A percentile compares a stretch with the other conserved stretches of the same genome.
phyloP scores from a whole-genome alignment of 495 filamentous ascomycete genomes.

The Penicillium flavigenum region DNA sequence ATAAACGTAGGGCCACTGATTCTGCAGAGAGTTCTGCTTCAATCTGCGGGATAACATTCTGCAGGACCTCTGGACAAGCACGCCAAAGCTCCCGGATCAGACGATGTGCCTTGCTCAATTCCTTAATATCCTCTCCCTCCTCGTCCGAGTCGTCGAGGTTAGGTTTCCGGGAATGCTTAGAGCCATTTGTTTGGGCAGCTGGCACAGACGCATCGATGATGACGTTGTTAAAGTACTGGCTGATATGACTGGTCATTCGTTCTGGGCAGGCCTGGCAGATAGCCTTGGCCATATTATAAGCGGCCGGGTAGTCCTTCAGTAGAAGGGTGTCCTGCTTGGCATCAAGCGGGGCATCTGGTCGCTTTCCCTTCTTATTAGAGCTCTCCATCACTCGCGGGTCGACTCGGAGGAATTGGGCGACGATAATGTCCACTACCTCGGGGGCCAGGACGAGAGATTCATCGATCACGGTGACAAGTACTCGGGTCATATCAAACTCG shows the following conservation, averaged over 20 bases:
- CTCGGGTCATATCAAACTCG: constrained; percentile 83
- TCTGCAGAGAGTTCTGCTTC: constrained; percentile 91
- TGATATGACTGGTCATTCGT: constrained; percentile 89
- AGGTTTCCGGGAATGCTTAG: constrained; percentile 49
- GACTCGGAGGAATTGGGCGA: constrained; percentile 90
- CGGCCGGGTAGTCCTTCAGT: constrained; percentile 80
- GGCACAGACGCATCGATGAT: constrained; percentile 79
- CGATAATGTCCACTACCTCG: constrained; percentile 87
- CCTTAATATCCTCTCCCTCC: constrained; percentile 80
- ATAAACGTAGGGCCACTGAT: constrained; percentile 76
- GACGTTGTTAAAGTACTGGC: constrained; percentile 96
- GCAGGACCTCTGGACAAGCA: constrained; percentile 81
- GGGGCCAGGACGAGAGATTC: constrained; percentile 77
- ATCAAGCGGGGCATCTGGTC: constrained; percentile 57
- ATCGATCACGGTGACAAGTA: constrained; percentile 82
- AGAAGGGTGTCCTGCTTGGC: constrained; percentile 76
- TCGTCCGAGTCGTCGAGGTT: constrained; percentile 72
- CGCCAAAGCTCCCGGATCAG: constrained; percentile 93
- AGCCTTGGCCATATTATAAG: constrained; percentile 93
- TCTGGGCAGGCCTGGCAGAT: constrained; percentile 89
- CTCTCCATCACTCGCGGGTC: constrained; percentile 59
- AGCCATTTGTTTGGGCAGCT: constrained; percentile 33
- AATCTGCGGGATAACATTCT: constrained; percentile 90
- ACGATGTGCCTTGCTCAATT: constrained; percentile 83
- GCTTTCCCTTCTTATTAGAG: constrained; percentile 54